Percentiles rank a stretch among this genome's conserved stretches.
phyloP scores from a whole-genome alignment of 31 red algal genomes.

The Odonthalia washingtoniensis region DNA sequence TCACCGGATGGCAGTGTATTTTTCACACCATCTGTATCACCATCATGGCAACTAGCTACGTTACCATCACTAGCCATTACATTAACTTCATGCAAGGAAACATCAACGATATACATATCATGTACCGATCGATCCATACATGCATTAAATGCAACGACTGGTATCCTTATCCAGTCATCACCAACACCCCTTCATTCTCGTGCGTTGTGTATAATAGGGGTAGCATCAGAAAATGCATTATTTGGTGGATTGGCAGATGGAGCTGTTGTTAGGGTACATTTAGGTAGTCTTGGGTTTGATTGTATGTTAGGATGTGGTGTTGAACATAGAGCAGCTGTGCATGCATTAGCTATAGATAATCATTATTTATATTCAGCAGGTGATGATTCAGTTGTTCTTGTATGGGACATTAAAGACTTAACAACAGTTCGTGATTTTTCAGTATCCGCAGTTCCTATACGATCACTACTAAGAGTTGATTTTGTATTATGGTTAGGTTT shows the following conservation, averaged over 20 bases:
- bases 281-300: conserved; percentile 55
- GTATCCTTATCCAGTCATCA: conserved; percentile 16
- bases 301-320: conserved; percentile 70
- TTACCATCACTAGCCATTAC: conserved; percentile 30
- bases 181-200: conserved; percentile 30
- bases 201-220: conserved; percentile 50
- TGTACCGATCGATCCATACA: conserved; percentile 57
- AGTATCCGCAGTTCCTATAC: conserved; percentile 50
- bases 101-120: conserved; percentile 25
- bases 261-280: conserved; percentile 54
- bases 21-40: conserved; percentile 2
- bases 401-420: conserved; percentile 65
- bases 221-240: conserved; percentile 54
- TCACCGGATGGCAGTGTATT: conserved; percentile 45
- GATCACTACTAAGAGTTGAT: conserved; percentile 48
- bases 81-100: conserved; percentile 42
- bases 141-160: conserved; percentile 47
- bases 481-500: conserved; percentile 54
- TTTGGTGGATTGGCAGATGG: conserved; percentile 66
- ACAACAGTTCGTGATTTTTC: conserved; percentile 56
- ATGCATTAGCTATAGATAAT: conserved; percentile 59
- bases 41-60: conserved; percentile 28
- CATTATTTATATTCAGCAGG: conserved; percentile 56
- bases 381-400: conserved; percentile 60
- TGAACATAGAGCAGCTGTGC: conserved; percentile 59